Conservation (phyloP, 1,139 yeast species). For the Lodderomyces metapsilosis region DNA sequence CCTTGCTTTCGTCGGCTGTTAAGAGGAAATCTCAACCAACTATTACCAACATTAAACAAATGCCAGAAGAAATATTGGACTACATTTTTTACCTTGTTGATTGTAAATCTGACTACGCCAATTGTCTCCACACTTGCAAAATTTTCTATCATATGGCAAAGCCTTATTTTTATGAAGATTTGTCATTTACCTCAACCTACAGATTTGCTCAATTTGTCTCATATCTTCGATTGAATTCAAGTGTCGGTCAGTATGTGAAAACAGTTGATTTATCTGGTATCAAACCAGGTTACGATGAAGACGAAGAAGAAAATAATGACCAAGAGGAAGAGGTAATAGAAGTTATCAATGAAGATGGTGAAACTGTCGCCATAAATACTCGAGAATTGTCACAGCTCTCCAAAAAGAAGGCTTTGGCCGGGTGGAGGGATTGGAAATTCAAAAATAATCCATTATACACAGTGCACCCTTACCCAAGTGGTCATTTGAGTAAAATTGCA, state of each 20-base stretch:
- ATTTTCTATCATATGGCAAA: constrained; percentile 53
- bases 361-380: constrained; percentile 2
- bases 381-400: constrained; percentile 13
- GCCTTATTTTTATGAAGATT: constrained; percentile 51
- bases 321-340: constrained; percentile 2
- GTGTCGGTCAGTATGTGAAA: constrained; percentile 56
- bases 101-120: constrained; percentile 23
- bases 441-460: constrained; percentile 66
- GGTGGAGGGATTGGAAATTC: constrained; percentile 90
- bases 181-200: constrained; percentile 64
- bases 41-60: constrained; percentile 16
- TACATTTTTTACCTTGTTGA: constrained; percentile 33
- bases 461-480: constrained; percentile 21
- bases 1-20: constrained; percentile 2
- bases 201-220: constrained; percentile 77
- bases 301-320: constrained; percentile 23
- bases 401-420: constrained; percentile 45
- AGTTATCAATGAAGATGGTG: background rate
- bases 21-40: background rate
- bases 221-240: constrained; percentile 52
- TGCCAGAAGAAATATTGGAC: constrained; percentile 39
- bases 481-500: constrained; percentile 22
- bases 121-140: constrained; percentile 50
- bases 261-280: constrained; percentile 55
- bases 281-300: constrained; percentile 48